A percentile compares a stretch with the other conserved stretches of the same genome.
phyloP scores from a whole-genome alignment of 208 protist genomes.

The Leptomonas seymouri region DNA sequence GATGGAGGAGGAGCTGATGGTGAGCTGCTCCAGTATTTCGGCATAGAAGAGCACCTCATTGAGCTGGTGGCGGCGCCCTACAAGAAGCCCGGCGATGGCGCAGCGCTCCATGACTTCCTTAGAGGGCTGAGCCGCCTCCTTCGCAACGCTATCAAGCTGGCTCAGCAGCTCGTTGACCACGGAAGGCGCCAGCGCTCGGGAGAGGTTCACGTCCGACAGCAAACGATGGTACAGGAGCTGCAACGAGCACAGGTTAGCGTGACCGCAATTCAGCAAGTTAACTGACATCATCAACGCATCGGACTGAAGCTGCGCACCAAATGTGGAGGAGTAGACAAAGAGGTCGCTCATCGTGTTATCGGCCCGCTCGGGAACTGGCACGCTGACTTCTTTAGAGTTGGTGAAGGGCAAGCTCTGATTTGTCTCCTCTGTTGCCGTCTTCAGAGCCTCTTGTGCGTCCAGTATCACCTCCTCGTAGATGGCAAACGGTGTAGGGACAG shows the following conservation, averaged over 20 bases:
- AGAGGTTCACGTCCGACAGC: constrained; percentile 36
- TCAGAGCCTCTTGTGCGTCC: constrained; percentile 29
- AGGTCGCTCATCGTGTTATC: constrained; percentile 33
- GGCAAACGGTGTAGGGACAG: constrained; percentile 65
- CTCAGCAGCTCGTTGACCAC: constrained; percentile 39
- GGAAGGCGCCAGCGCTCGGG: constrained; percentile 22
- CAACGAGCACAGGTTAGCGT: constrained; percentile 29
- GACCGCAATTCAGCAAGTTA: constrained; percentile 28
- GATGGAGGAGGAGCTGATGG: constrained; percentile 29
- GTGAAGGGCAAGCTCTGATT: constrained; percentile 24
- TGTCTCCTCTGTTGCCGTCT: constrained; percentile 25
- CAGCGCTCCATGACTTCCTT: constrained; percentile 42
- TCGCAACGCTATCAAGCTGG: constrained; percentile 29
- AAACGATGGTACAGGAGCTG: constrained; percentile 36
- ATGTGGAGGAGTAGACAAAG: constrained; percentile 35
- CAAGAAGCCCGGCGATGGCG: constrained; percentile 62
- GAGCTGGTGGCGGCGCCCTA: constrained; percentile 55
- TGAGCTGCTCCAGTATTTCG: constrained; percentile 57
- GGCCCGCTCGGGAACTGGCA: constrained; percentile 1
- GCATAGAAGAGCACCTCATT: constrained; percentile 69
- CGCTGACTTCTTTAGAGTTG: constrained; percentile 15
- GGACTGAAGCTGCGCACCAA: constrained; percentile 30
- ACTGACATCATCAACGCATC: constrained; percentile 39
- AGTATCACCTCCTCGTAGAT: constrained; percentile 70
- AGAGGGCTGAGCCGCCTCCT: constrained; percentile 26